These are phyloP conservation scores for Aspergillus kassunensis DNA, from an alignment of 495 filamentous ascomycete genomes.

Conservation along the genomic window DNA sequence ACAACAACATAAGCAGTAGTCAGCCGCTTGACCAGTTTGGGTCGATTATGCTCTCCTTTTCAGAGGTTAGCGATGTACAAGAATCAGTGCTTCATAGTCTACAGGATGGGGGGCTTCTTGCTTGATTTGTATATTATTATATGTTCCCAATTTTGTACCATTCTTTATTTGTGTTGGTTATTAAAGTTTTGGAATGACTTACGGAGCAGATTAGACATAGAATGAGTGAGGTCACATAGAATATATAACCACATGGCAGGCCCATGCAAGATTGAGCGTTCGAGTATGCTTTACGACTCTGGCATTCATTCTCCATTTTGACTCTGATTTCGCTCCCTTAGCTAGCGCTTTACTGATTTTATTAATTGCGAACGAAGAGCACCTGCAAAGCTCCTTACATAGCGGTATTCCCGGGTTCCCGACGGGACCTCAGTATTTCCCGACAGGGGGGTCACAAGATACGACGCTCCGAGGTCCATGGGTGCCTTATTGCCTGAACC, in stretches of 20 bases:
- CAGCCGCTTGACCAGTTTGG: neutral
- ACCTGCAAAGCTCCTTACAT: too few species aligned
- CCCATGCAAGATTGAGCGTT: neutral
- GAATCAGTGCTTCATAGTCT: neutral
- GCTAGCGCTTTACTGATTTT: too few species aligned
- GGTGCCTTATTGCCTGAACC: too few species aligned
- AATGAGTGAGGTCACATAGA: slow-evolving; percentile 3
- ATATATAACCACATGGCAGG: slow-evolving; percentile 9
- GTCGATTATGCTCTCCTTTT: neutral
- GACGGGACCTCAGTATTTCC: too few species aligned
- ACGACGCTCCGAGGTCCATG: too few species aligned
- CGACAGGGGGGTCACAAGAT: too few species aligned
- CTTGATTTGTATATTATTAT: slow-evolving; percentile 6
- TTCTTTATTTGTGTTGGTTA: neutral
- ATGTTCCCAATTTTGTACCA: neutral
- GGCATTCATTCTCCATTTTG: too few species aligned
- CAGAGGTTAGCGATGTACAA: slow-evolving; percentile 6
- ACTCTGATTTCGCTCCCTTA: too few species aligned
- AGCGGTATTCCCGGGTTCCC: too few species aligned
- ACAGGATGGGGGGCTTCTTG: slow-evolving; percentile 2
- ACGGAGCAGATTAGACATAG: slow-evolving; percentile 5
- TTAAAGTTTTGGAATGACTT: neutral
- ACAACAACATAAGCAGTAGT: neutral
- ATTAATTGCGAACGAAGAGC: too few species aligned
- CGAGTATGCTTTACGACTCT: neutral